Percentiles rank a stretch among this genome's conserved stretches.
phyloP scores from a whole-genome alignment of 805 yeast genomes.

The Wickerhamiella cacticola region DNA sequence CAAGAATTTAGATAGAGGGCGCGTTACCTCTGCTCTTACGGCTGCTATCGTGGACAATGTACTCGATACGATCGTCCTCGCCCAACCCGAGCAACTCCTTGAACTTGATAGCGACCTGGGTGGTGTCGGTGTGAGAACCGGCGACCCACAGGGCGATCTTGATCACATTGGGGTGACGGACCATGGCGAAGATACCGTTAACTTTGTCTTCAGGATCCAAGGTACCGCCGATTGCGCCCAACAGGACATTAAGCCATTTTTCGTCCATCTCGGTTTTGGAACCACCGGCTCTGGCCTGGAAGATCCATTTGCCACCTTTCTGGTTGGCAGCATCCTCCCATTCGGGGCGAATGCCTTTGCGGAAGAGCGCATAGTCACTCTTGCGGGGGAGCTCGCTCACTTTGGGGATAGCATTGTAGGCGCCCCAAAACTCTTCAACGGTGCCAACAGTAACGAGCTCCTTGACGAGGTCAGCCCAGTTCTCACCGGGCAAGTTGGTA shows the following conservation, averaged over 20 bases:
- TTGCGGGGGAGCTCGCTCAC: constrained; percentile 82
- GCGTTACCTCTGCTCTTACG: constrained; percentile 11
- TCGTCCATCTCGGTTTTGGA: constrained; percentile 56
- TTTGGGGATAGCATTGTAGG: constrained; percentile 82
- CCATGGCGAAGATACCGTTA: constrained; percentile 85
- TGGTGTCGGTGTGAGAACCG: constrained; percentile 42
- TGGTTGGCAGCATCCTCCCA: constrained; percentile 91
- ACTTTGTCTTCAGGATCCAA: constrained; percentile 77
- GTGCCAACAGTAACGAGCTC: constrained; percentile 84
- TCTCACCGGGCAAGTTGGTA: constrained; percentile 51
- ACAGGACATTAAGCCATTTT: constrained; percentile 61
- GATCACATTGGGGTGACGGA: constrained; percentile 59
- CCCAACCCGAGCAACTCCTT: constrained; percentile 70
- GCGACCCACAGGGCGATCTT: constrained; percentile 91
- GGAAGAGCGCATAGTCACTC: constrained; percentile 91
- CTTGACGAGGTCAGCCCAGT: constrained; percentile 86
- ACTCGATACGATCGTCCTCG: constrained; percentile 69
- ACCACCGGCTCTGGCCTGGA: constrained; percentile 52
- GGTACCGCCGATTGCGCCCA: constrained; percentile 90
- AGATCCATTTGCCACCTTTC: constrained; percentile 91
- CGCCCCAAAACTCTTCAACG: constrained; percentile 99
- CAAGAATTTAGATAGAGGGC: neutral
- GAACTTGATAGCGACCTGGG: constrained; percentile 72
- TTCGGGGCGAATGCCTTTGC: constrained; percentile 90
- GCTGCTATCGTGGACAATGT: constrained; percentile 46